Base-by-base conservation (phyloP, 805 yeast genomes). In the Saturnispora galanensis region DNA sequence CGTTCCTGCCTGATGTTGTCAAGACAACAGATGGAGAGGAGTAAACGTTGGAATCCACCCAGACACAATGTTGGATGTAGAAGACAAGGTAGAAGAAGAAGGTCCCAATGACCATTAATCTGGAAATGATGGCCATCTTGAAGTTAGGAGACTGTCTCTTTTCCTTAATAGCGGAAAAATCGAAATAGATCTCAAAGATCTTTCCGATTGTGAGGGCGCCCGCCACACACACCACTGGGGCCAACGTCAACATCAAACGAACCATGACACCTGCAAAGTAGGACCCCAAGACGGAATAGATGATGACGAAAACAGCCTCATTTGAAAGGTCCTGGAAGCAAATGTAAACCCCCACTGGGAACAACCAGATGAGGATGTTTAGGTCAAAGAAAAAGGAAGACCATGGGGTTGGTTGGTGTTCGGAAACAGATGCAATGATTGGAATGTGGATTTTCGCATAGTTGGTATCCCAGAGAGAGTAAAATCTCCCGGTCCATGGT, bases 351-450 rank as follows among this genome's bases (percentile, higher is more conserved):
- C 98, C 99, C 5, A 89, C 97, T 43, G 99, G 98, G 85, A 93
- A 93, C 54, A 93, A 72, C 98, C 98, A 94, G 57, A 90, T 85
- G 66, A 93, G 72, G 72, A 90, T 77, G 57, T 80, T 85, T 42
- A 93, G 81, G 64, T 93, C 98, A 62, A 90, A 86, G 76, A 87
- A 93, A 64, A 93, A 94, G 10, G 97, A 79, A 10, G 97, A 95
- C 99, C 99, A 93, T 4, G 98, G 96, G n/a, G 97, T 90, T 48
- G 99, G 99, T 72, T 93, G 99, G 71, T 93, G 99, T 69, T 93
- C 99, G 11, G 96, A 86, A 33, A 93, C 98, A 3, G 97, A 89
- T 1, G 99, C 98, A 66, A 93, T 93, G 60, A 93, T 93, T 38
- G 98, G 99, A 57, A 93, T 93, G 62, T 93, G 98, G 53, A 93